Base-by-base conservation (phyloP, 2,329 filamentous ascomycete species). In the Aspergillus arachidicola region DNA sequence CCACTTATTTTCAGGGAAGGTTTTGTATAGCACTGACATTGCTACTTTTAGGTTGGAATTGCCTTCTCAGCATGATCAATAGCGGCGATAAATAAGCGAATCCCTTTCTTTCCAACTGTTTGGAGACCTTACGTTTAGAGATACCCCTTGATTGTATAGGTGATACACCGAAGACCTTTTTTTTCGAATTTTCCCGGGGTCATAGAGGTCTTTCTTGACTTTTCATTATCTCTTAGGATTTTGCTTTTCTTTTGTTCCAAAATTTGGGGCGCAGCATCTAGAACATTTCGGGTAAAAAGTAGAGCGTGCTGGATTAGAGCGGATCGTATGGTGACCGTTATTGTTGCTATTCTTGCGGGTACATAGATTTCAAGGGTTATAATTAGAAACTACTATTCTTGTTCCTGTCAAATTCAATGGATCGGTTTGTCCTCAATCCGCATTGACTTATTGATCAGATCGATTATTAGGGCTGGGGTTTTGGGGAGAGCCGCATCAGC, bases 1-100 rank as follows among this genome's bases (percentile, higher is more conserved):
- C 45, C 59, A 23, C 58, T 63, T 19, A n/a, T 19, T 1, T n/a
- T 41, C 57, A n/a, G 43, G n/a, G n/a, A 50, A 32, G 14, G 6
- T 34, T 56, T 23, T 21, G 4, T 14, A 46, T 12, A 51, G 48
- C 60, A 43, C 64, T 71, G 61, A 69, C 66, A 66, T 58, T 61
- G 45, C 9, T 26, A 51, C 43, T 19, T 26, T 32, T 62, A 85
- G 84, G 84, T 61, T 87, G 85, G 85, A 87, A 87, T 73, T 87
- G 85, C 75, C 83, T 86, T 71, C 76, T 87, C 61, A 86, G 84
- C 72, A 81, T 83, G 72, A 80, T 87, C 69, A 86, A 85, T 75
- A 85, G 81, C 64, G 72, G 70, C 63, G 78, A 79, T 63, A 68
- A 73, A 65, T 76, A 68, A 71, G 61, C 6, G 19, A 7, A 23